Conservation (phyloP, 495 filamentous ascomycete genomes). For the Staphylotrichum tortipilum region DNA sequence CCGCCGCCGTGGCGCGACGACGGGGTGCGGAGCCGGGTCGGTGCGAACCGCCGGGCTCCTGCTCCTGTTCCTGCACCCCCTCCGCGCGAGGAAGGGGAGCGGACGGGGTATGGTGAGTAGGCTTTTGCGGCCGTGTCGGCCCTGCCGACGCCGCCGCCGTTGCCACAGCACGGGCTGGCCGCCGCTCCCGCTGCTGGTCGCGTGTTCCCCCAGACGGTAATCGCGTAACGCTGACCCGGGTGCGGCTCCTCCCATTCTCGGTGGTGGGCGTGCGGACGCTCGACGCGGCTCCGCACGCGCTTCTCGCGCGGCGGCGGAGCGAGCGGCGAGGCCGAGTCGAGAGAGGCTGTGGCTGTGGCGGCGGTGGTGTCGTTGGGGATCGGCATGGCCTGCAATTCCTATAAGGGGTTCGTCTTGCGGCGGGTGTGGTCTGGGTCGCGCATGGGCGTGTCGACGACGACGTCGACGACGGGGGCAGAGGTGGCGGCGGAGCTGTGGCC, state of each 20-base stretch:
- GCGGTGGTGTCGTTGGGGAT: slow-evolving; percentile 30
- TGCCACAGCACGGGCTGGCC: slow-evolving; percentile 26
- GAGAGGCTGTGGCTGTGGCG: slow-evolving; percentile 22
- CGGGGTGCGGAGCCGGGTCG: slow-evolving; percentile 20
- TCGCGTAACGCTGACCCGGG: slow-evolving; percentile 34
- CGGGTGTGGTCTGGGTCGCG: slow-evolving; percentile 23
- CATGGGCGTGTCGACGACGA: slow-evolving; percentile 17
- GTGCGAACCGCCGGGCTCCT: slow-evolving; percentile 20
- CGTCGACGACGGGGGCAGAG: slow-evolving; percentile 21
- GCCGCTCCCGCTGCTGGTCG: slow-evolving; percentile 19
- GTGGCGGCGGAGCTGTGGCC: slow-evolving; percentile 31
- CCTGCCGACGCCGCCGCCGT: slow-evolving; percentile 31
- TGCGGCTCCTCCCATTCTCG: slow-evolving; percentile 43
- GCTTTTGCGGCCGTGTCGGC: slow-evolving; percentile 49
- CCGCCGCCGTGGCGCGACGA: slow-evolving; percentile 27
- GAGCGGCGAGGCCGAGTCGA: too few relatives aligned
- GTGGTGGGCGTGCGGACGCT: too few relatives aligned
- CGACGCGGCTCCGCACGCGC: too few relatives aligned
- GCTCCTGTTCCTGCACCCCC: slow-evolving; percentile 14
- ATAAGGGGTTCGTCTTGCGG: slow-evolving; percentile 36
- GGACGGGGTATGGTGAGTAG: slow-evolving; percentile 17
- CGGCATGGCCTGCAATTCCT: slow-evolving; percentile 47
- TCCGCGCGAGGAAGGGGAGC: too few relatives aligned
- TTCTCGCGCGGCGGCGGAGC: too few relatives aligned
- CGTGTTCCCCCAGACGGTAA: slow-evolving; percentile 24